Evolutionary conservation across 495 filamentous ascomycete species (phyloP), one percentile per base, ranked within the genome.

Genomic region (Xylaria telfairii): DNA sequence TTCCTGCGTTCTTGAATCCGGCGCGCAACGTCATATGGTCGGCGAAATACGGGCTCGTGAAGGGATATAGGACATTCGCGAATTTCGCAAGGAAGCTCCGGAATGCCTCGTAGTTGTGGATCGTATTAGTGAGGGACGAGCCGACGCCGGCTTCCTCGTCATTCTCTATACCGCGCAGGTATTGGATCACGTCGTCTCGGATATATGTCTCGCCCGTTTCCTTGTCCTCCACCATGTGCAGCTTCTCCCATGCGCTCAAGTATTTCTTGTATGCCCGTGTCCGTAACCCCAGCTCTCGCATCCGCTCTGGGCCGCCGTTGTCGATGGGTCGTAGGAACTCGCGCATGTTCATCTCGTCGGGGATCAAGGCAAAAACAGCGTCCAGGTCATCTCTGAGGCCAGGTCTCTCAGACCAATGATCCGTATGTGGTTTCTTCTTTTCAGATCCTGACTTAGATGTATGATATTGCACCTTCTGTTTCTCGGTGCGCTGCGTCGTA

Each of bases 21-120:
- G 77, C 67, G 44, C 77, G 78, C 15, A 79, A 60, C 8, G 71
- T 62, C 64, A 78, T 74, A 62, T 78, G 79, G 47, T 79, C 73
- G 3, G 77, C 39, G 69, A 71, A 81, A 57, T 81, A 80, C 4
- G 78, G 79, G 28, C 65, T 59, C 12, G 68, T 81, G 72, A 77
- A 81, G 6, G 78, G 78, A 70, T 80, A 81, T 7, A 81, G 70
- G 2, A 75, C 53, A 10, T 57, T 65, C 13, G 74, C 41, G 12
- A 81, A 44, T n/a, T 64, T 47, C 19, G 73, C 72, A 4, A 81
- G 56, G 67, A 78, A 68, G 7, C 67, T 57, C 7, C 78, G 74
- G 67, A 71, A 78, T 15, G 73, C 34, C 54, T 80, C 79, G 62
- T 81, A 81, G 21, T 56, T 42, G 17, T 76, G 77, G 51, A 79